phyloP scores from a whole-genome alignment of 2,329 filamentous ascomycete genomes.

The Penicillium griseofulvum region DNA sequence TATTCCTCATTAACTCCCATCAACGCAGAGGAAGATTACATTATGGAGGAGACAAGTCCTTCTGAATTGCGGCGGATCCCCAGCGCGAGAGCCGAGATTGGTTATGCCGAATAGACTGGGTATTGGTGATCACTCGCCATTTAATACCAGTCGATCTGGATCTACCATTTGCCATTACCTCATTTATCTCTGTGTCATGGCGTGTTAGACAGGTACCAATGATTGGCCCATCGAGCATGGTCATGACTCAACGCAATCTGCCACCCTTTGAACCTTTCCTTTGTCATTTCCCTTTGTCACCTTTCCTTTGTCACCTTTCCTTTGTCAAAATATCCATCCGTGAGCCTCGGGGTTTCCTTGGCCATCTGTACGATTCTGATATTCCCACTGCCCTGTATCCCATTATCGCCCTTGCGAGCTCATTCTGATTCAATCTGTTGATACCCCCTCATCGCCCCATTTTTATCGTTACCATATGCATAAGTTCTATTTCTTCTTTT shows the following conservation, averaged over 20 bases:
- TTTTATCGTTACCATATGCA: conserved; percentile 15
- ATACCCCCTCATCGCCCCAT: conserved; percentile 25
- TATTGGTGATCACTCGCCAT: not conserved
- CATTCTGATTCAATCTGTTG: conserved; percentile 20
- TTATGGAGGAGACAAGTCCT: conserved; percentile 29
- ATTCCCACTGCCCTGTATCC: conserved; percentile 4
- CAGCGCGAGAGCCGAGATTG: conserved; percentile 20
- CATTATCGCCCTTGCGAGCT: conserved; percentile 7
- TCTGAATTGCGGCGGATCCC: conserved; percentile 59
- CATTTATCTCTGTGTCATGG: not conserved
- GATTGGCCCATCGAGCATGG: not conserved
- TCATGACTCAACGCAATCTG: not conserved
- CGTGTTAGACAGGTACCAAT: not conserved
- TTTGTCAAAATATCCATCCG: conserved; percentile 6
- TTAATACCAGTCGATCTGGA: not conserved
- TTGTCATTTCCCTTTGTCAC: conserved; percentile 6
- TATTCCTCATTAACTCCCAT: conserved; percentile 41
- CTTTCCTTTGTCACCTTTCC: conserved; percentile 10
- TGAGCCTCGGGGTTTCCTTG: not conserved
- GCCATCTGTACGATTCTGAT: conserved; percentile 6
- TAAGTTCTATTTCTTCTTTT: conserved; percentile 17
- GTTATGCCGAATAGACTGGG: conserved; percentile 15
- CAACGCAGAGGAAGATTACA: conserved; percentile 34
- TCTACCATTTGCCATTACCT: not conserved
- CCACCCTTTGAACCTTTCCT: conserved; percentile 23